phyloP scores from a whole-genome alignment of 495 filamentous ascomycete species.

The Podospora comata region DNA sequence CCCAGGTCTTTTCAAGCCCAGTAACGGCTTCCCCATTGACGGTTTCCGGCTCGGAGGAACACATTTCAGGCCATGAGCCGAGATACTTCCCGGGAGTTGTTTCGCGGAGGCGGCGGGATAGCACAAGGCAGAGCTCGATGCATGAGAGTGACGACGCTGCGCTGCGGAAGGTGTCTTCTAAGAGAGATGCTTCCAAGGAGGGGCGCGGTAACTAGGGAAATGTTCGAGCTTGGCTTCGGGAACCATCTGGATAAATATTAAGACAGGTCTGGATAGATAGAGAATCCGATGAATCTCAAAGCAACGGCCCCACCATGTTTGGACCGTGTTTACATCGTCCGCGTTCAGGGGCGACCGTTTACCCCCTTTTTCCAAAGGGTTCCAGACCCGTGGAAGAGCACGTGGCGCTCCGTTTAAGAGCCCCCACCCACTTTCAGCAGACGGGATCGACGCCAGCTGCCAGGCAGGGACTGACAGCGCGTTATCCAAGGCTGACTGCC shows the following conservation, averaged over 20 bases:
- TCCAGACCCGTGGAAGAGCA: neutral
- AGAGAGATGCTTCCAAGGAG: conserved; percentile 7
- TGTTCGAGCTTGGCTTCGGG: neutral
- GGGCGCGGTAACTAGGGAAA: neutral
- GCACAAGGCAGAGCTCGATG: conserved; percentile 38
- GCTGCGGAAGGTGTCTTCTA: neutral
- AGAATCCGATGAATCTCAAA: neutral
- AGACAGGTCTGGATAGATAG: neutral
- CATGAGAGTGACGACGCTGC: conserved; percentile 36
- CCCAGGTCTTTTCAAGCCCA: conserved; percentile 23
- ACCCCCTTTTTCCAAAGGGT: neutral
- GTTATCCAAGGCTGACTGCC: neutral
- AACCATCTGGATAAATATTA: neutral
- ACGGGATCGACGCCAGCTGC: neutral
- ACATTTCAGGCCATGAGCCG: conserved; percentile 58
- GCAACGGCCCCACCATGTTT: neutral
- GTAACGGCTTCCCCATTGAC: conserved; percentile 19
- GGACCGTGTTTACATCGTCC: neutral
- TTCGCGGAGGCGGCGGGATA: conserved; percentile 54
- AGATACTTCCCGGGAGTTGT: conserved; percentile 71
- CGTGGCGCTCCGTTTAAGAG: neutral
- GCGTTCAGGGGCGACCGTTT: neutral
- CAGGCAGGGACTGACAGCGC: neutral
- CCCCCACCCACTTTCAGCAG: neutral
- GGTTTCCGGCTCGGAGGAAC: conserved; percentile 19